Conservation (phyloP, 441 rosid species). For the Hura crepitans region DNA sequence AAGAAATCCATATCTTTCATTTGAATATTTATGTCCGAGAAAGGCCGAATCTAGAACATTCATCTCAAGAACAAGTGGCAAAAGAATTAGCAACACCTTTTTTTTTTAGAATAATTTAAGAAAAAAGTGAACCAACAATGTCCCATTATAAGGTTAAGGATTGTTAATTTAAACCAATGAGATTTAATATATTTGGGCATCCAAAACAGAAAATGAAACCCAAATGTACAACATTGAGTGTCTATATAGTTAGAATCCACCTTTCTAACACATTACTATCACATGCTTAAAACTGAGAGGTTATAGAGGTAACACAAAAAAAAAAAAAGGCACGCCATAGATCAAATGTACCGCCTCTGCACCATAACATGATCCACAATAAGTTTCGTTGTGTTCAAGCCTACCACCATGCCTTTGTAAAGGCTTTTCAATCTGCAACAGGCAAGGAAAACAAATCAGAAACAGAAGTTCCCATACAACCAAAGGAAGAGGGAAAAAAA, state of each 20-base stretch:
- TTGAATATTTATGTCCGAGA: background rate
- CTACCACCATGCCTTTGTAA: conserved; percentile 91
- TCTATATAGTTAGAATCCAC: background rate
- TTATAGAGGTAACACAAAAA: background rate
- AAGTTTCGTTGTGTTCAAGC: conserved; percentile 79
- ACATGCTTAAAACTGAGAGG: background rate
- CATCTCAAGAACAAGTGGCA: background rate
- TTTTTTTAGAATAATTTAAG: background rate
- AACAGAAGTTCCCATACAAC: background rate
- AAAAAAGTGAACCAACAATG: background rate
- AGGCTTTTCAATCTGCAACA: conserved; percentile 78
- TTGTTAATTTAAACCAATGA: background rate
- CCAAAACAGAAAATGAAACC: background rate
- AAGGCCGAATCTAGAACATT: background rate
- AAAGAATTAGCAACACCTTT: background rate
- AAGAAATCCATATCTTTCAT: background rate
- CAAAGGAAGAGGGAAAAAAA: background rate
- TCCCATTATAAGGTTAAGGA: background rate
- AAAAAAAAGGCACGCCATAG: background rate
- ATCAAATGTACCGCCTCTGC: conserved; percentile 60
- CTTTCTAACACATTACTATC: background rate
- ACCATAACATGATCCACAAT: conserved; percentile 92
- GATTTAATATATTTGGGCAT: background rate
- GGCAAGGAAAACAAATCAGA: background rate
- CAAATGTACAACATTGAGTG: background rate